A percentile compares a stretch with the other conserved stretches of the same genome.
phyloP scores from a whole-genome alignment of 2,329 filamentous ascomycete genomes.

The Microdochium bolleyi region DNA sequence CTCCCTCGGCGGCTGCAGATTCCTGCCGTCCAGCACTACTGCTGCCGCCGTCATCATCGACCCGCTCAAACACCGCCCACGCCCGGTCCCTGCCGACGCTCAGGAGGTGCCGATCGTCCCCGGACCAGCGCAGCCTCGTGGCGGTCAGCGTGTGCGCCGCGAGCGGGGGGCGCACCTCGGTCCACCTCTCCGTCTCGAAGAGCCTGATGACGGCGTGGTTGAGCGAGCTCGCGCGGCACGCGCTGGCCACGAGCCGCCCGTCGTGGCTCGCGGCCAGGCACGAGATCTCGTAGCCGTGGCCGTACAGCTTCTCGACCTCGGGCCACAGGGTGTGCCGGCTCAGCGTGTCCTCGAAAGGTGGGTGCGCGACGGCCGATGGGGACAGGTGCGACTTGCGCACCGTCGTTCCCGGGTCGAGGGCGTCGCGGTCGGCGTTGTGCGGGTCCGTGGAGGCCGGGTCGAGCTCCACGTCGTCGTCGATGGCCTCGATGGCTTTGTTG shows the following conservation, averaged over 20 bases:
- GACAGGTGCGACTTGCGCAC: constrained; percentile 50
- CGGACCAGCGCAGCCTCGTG: constrained; percentile 72
- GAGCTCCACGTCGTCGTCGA: constrained; percentile 41
- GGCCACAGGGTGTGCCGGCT: constrained; percentile 91
- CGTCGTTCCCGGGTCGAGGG: constrained; percentile 45
- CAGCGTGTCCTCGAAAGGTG: constrained; percentile 84
- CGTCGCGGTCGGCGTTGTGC: constrained; percentile 40
- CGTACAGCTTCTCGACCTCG: constrained; percentile 92
- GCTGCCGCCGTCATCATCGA: constrained; percentile 10
- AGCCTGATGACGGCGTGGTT: constrained; percentile 92
- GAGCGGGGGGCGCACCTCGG: constrained; percentile 76
- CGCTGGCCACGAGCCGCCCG: constrained; percentile 72
- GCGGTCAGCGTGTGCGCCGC: constrained; percentile 82
- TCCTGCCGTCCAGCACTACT: not conserved
- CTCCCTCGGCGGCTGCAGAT: not conserved
- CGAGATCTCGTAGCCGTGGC: constrained; percentile 95
- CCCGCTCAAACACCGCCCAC: constrained; percentile 72
- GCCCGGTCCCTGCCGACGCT: constrained; percentile 89
- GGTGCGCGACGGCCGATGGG: constrained; percentile 45
- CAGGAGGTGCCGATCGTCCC: constrained; percentile 65
- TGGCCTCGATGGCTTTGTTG: constrained; percentile 76
- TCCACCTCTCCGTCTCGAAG: constrained; percentile 82
- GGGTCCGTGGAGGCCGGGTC: constrained; percentile 15
- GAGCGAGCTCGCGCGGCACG: constrained; percentile 84
- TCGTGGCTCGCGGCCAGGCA: constrained; percentile 73